phyloP scores from a whole-genome alignment of 805 yeast genomes.

The Candida oleophila region DNA sequence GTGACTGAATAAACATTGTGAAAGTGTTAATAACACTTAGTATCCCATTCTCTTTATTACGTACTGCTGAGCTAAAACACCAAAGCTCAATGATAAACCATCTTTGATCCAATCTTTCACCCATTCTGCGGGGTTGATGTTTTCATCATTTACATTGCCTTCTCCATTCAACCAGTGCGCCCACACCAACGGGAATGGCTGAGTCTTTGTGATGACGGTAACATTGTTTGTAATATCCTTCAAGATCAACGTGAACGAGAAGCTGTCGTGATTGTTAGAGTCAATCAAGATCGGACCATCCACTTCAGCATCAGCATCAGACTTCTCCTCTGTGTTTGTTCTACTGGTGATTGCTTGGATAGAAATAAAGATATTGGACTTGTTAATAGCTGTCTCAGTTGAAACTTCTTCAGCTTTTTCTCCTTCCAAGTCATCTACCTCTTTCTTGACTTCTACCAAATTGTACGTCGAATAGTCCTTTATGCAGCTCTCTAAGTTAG shows the following conservation, averaged over 20 bases:
- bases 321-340: constrained; percentile 29
- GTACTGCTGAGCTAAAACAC: constrained; percentile 86
- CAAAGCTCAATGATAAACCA: constrained; percentile 77
- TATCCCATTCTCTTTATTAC: constrained; percentile 88
- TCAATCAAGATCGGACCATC: constrained; percentile 41
- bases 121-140: constrained; percentile 43
- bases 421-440: constrained; percentile 18
- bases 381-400: constrained; percentile 21
- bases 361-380: constrained; percentile 67
- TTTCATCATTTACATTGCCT: constrained; percentile 22
- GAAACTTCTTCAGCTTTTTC: constrained; percentile 4
- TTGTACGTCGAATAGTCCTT: constrained; percentile 38
- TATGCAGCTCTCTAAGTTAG: constrained; percentile 78
- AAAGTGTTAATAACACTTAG: constrained; percentile 15
- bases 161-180: constrained; percentile 81
- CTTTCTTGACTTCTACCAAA: constrained; percentile 24
- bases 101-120: constrained; percentile 44
- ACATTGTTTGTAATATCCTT: constrained; percentile 79
- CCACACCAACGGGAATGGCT: constrained; percentile 90
- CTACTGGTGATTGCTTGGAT: constrained; percentile 57
- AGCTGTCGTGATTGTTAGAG: constrained; percentile 50
- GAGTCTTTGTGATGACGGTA: constrained; percentile 74
- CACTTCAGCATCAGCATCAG: constrained; percentile 5
- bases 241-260: constrained; percentile 73
- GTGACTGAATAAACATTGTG: too few relatives aligned